Conservation (phyloP, 2,329 filamentous ascomycete genomes). For the Verticillium klebahnii region DNA sequence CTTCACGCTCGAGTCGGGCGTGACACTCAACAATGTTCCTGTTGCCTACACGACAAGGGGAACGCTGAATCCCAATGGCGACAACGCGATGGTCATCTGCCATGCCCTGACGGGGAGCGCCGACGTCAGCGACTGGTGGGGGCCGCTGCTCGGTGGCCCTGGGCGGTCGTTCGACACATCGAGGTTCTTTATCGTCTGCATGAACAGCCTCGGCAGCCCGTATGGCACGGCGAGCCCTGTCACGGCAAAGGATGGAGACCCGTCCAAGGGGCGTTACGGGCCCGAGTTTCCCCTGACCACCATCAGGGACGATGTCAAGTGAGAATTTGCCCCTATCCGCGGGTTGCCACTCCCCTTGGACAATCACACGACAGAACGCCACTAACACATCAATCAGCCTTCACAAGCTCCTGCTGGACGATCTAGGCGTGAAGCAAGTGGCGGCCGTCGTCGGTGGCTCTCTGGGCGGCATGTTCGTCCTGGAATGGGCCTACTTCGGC, state of each 20-base stretch:
- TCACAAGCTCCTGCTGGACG: conserved; percentile 75
- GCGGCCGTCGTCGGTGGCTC: conserved; percentile 79
- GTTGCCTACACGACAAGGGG: conserved; percentile 65
- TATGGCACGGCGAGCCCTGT: conserved; percentile 86
- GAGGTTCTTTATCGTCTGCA: conserved; percentile 79
- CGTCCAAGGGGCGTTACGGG: conserved; percentile 72
- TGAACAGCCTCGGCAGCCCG: conserved; percentile 80
- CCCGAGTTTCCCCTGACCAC: conserved; percentile 96
- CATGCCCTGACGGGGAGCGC: conserved; percentile 83
- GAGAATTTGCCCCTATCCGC: conserved; percentile 27
- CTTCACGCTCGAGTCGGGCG: conserved; percentile 91
- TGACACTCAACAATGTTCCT: conserved; percentile 70
- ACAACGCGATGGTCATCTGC: conserved; percentile 73
- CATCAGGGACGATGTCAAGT: conserved; percentile 93
- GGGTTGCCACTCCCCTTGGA: too few species aligned
- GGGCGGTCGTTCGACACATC: conserved; percentile 78
- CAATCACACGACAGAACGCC: neutral
- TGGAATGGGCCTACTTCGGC: conserved; percentile 89
- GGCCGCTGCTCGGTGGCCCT: conserved; percentile 71
- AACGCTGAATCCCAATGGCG: conserved; percentile 50
- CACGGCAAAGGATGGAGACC: conserved; percentile 80
- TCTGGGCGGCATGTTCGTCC: conserved; percentile 85
- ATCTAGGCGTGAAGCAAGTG: conserved; percentile 72
- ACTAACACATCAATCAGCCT: conserved; percentile 43
- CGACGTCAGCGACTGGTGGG: conserved; percentile 87